Base-by-base conservation (phyloP, 2,329 filamentous ascomycete species). In the Trichoderma simmonsii region DNA sequence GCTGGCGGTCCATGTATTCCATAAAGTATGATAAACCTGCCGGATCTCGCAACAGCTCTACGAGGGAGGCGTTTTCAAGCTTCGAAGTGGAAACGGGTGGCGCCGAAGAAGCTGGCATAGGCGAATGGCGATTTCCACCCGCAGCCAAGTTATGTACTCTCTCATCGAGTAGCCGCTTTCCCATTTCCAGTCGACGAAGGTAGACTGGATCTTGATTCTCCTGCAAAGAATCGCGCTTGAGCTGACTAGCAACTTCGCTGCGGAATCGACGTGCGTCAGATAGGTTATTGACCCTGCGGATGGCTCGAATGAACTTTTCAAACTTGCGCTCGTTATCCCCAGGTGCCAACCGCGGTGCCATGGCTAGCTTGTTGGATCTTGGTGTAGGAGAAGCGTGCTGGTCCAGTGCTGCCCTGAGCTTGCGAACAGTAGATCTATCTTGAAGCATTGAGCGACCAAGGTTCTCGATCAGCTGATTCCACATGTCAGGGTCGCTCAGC, bases 1-100 rank as follows among this genome's bases (percentile, higher is more conserved):
- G 87, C 79, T 95, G 92, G 56, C 96, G 91, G 80, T 99, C 96
- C 96, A 99, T 99, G 78, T 94, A 98, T 80, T 99, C 96, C 96
- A 99, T 99, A 83, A 99, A 98, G 80, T 97, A 99, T 3, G 96
- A 98, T 9, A 99, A 86, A 0, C 94, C 95, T 1, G 95, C 92
- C 3, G 96, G 89, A 80, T 97, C 94, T 75, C 95, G 92, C 72
- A 99, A 86, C n/a, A 99, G 86, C 75, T 98, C 94, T 14, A 91
- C 89, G 2, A 98, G 85, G 1, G 93, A 91, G 8, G 92, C 91
- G 76, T 92, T 92, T 74, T 94, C 91, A 51, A 95, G 84, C 59
- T 87, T 88, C 2, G 92, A 70, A n/a, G 87, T 82, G 15, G 81
- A 80, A 3, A 75, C 76, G 28, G 77, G 71, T 66, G 81, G 77